Percentiles rank a stretch among this genome's conserved stretches.
phyloP scores from a whole-genome alignment of 2,329 filamentous ascomycete genomes.

The Clarireedia monteithiana region DNA sequence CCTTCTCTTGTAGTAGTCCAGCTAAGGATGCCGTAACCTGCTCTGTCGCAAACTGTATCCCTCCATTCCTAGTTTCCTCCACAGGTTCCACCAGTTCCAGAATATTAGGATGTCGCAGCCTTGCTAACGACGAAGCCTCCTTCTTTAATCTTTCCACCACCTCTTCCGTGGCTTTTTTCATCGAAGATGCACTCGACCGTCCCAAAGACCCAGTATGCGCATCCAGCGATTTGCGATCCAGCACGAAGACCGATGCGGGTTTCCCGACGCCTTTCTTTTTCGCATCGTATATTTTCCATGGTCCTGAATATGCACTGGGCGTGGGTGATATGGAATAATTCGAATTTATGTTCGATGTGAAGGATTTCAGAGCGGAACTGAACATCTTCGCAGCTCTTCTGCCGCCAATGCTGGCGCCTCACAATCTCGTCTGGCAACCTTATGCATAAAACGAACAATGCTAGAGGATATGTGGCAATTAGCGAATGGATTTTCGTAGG shows the following conservation, averaged over 20 bases:
- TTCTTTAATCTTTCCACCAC: conserved; percentile 86
- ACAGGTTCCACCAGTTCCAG: conserved; percentile 91
- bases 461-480: neutral
- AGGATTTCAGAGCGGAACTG: conserved; percentile 78
- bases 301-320: conserved; percentile 73
- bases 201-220: conserved; percentile 54
- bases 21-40: conserved; percentile 83
- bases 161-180: conserved; percentile 80
- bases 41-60: conserved; percentile 93
- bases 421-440: neutral
- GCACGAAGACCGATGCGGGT: conserved; percentile 84
- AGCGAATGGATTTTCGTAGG: neutral
- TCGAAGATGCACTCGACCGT: conserved; percentile 54
- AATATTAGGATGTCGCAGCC: conserved; percentile 83
- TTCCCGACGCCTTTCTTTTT: conserved; percentile 95
- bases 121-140: conserved; percentile 81
- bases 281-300: conserved; percentile 96
- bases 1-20: conserved; percentile 76
- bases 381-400: conserved; percentile 20
- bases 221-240: conserved; percentile 83
- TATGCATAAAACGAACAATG: neutral
- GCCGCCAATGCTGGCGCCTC: conserved; percentile 4
- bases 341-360: conserved; percentile 83
- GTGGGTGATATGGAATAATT: conserved; percentile 80
- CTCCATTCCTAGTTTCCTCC: conserved; percentile 85